Conservation (phyloP, 495 filamentous ascomycete genomes). For the Penicillium waksmanii region DNA sequence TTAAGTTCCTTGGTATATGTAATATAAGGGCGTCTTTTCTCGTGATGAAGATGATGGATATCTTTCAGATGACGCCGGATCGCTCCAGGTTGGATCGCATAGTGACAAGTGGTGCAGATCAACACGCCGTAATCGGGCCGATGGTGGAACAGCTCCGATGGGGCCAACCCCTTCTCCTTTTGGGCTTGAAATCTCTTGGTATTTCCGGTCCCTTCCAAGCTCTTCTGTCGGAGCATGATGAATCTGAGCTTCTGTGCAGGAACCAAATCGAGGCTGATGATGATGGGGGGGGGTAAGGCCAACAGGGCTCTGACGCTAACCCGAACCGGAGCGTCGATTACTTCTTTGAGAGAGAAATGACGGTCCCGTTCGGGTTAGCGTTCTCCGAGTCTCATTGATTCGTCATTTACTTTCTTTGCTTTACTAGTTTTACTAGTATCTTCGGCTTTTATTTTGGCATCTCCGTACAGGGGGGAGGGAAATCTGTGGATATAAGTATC, state of each 20-base stretch:
- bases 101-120: constrained; percentile 34
- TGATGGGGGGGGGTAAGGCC: no score
- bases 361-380: constrained; percentile 14
- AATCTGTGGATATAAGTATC: no score
- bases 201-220: no score
- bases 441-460: no score
- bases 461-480: no score
- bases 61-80: constrained; percentile 44
- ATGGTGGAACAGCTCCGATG: constrained; percentile 29
- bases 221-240: no score
- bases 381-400: neutral
- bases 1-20: constrained; percentile 26
- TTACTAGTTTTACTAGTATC: no score
- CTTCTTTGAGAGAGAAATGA: neutral
- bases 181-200: no score
- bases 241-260: no score
- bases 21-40: constrained; percentile 26
- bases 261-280: no score
- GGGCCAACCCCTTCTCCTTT: neutral
- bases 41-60: constrained; percentile 36
- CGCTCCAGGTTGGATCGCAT: constrained; percentile 40
- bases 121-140: constrained; percentile 27
- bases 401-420: neutral
- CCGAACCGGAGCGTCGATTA: no score
- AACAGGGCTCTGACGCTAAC: no score